Evolutionary conservation across 202 grass and related monocot species (phyloP).

Genomic region (Panicum hallii): DNA sequence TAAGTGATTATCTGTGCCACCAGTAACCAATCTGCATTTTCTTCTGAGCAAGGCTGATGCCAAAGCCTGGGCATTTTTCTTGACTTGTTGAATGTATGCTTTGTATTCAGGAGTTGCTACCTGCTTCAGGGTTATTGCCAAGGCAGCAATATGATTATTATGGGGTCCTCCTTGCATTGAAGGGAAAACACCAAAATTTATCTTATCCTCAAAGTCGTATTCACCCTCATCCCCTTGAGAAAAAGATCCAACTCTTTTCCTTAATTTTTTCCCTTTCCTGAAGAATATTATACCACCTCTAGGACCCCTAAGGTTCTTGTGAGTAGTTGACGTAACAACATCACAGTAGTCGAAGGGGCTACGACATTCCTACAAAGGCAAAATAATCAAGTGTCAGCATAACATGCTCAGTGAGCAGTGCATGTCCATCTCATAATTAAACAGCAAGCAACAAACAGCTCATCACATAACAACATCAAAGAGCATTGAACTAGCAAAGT

Average conservation of each 20-base stretch:
- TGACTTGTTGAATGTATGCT: conserved; percentile 95
- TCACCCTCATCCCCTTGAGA: conserved; percentile 69
- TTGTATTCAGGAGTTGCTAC: conserved; percentile 94
- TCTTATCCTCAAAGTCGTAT: conserved; percentile 93
- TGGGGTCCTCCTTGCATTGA: conserved; percentile 98
- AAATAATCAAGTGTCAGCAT: conserved; percentile 37
- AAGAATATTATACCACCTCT: conserved; percentile 99
- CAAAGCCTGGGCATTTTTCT: conserved; percentile 92
- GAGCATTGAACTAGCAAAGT: not conserved
- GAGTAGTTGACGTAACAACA: conserved; percentile 96
- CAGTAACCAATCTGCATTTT: conserved; percentile 97
- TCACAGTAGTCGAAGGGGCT: conserved; percentile 97
- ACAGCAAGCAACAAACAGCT: not conserved
- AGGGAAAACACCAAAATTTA: conserved; percentile 97
- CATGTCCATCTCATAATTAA: not conserved
- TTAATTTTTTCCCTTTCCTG: conserved; percentile 73
- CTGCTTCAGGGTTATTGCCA: conserved; percentile 91
- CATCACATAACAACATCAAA: conserved; percentile 18
- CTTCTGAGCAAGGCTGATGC: conserved; percentile 80
- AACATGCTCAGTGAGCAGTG: not conserved
- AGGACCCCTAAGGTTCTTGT: conserved; percentile 93
- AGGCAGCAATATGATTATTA: conserved; percentile 96
- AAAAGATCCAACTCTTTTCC: conserved; percentile 47
- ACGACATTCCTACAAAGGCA: conserved; percentile 69
- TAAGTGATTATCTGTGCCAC: conserved; percentile 98